phyloP scores from a whole-genome alignment of 345 rosid species.

The Populus simonii region DNA sequence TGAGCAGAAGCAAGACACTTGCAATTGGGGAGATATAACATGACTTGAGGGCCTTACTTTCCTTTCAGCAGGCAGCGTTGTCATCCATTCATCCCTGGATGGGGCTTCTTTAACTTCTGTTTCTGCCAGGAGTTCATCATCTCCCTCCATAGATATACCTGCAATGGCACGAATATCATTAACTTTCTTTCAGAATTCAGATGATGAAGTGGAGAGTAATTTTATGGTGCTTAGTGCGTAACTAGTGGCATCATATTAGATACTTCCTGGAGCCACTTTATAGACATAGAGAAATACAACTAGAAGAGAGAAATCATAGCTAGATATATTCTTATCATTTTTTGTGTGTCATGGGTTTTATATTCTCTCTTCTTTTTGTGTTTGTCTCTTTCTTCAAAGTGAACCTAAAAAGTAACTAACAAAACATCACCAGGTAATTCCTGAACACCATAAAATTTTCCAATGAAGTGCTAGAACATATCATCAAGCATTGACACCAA shows the following conservation, averaged over 20 bases:
- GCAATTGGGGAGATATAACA: background rate
- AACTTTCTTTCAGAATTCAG: conserved; percentile 7
- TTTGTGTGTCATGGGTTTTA: too few species aligned
- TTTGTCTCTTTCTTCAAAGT: too few species aligned
- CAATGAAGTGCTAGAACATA: background rate
- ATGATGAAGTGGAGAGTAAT: background rate
- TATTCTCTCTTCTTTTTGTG: too few species aligned
- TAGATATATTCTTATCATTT: too few species aligned
- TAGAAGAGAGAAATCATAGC: too few species aligned
- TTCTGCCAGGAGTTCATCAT: conserved; percentile 76
- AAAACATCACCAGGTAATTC: too few species aligned
- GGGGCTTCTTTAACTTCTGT: conserved; percentile 63
- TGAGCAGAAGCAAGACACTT: background rate
- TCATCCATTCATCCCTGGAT: conserved; percentile 97
- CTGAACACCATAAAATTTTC: too few species aligned
- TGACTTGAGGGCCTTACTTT: conserved; percentile 45
- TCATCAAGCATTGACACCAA: background rate
- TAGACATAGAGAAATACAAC: too few species aligned
- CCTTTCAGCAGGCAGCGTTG: conserved; percentile 87
- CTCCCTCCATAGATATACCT: conserved; percentile 97
- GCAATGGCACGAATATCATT: conserved; percentile 15
- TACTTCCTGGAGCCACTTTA: too few species aligned
- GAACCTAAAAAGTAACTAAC: too few species aligned
- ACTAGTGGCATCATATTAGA: too few species aligned
- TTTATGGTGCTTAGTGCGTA: too few species aligned